phyloP scores from a whole-genome alignment of 345 rosid genomes.

The Corchorus capsularis region DNA sequence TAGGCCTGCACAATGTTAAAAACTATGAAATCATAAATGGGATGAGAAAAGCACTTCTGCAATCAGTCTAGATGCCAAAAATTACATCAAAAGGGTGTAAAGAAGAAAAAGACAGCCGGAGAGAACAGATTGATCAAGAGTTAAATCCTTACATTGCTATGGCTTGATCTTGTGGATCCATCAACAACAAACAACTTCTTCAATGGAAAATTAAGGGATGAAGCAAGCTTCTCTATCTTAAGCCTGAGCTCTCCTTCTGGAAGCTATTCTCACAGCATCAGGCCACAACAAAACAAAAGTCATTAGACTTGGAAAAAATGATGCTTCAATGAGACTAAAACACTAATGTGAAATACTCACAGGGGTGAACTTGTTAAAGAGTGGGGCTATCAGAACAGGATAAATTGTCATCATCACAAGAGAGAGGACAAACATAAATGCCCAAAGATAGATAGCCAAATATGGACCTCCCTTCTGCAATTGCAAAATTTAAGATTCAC shows the following conservation, averaged over 20 bases:
- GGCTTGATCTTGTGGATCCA: conserved; percentile 99
- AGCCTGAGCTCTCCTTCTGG: conserved; percentile 84
- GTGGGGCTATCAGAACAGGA: conserved; percentile 92
- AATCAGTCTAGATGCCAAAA: neutral
- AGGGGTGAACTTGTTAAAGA: conserved; percentile 94
- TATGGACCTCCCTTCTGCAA: conserved; percentile 99
- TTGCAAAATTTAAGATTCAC: conserved; percentile 24
- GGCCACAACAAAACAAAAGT: conserved; percentile 16
- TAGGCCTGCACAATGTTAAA: conserved; percentile 69
- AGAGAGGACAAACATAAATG: conserved; percentile 89
- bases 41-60: neutral
- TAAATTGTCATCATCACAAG: conserved; percentile 97
- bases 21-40: conserved; percentile 18
- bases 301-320: conserved; percentile 11
- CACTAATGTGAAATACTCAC: conserved; percentile 52
- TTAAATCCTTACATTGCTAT: conserved; percentile 86
- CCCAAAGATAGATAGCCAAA: conserved; percentile 98
- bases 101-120: neutral
- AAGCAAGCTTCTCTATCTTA: conserved; percentile 91
- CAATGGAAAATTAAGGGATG: conserved; percentile 83
- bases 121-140: conserved; percentile 6
- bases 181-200: conserved; percentile 96
- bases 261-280: conserved; percentile 54
- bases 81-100: neutral
- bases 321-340: neutral